Evolutionary conservation across 2,329 filamentous ascomycete species (phyloP).

Genomic region (Exophiala calicioides): DNA sequence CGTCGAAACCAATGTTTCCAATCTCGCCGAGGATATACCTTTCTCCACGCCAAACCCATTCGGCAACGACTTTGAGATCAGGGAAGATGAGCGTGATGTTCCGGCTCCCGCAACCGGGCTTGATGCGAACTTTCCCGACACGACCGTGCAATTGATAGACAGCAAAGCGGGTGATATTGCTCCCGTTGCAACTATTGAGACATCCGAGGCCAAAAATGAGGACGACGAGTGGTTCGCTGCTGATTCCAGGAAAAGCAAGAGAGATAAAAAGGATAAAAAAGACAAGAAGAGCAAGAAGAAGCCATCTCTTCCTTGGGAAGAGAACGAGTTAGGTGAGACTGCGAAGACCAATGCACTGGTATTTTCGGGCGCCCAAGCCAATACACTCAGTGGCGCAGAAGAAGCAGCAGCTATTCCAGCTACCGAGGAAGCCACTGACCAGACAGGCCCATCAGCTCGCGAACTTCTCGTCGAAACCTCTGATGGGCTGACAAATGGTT

Average conservation of each 20-base stretch:
- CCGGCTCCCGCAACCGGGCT: neutral
- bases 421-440: neutral
- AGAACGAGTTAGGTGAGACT: neutral
- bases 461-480: too few species aligned
- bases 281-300: slow-evolving; percentile 26
- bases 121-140: neutral
- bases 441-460: too few species aligned
- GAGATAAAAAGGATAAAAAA: slow-evolving; percentile 27
- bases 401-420: neutral
- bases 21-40: neutral
- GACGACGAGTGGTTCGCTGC: slow-evolving; percentile 11
- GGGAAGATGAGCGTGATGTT: neutral
- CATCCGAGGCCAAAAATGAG: neutral
- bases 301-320: slow-evolving; percentile 7
- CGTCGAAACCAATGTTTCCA: too few species aligned
- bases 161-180: neutral
- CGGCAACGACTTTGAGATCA: slow-evolving; percentile 22
- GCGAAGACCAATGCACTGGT: neutral
- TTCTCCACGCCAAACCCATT: slow-evolving; percentile 25
- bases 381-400: neutral
- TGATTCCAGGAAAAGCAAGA: slow-evolving; percentile 22
- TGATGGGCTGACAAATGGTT: too few species aligned
- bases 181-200: neutral
- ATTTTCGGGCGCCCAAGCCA: neutral
- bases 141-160: neutral